Evolutionary conservation across 352 stramenopile genomes (phyloP), one percentile per base, ranked within the genome.

Genomic region (Albugo candida): DNA sequence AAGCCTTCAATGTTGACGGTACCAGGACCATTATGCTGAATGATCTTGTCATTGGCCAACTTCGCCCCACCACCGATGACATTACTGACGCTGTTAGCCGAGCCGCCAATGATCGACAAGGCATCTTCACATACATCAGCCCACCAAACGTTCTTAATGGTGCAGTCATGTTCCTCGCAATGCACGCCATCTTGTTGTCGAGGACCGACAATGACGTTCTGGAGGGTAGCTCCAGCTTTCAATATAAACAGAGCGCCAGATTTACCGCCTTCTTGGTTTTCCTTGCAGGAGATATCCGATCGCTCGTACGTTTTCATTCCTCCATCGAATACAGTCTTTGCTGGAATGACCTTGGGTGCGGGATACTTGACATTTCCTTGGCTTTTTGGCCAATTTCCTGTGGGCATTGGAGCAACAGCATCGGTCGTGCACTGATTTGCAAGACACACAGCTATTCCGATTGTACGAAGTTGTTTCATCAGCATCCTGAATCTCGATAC

Each of bases 141-240:
- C 65, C 65, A 72, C 65, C 65, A 76, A 0, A 70, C 65, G 36
- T 72, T 76, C 48, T 76, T 61, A 17, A 71, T 61, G 10, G 41
- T 61, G 51, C 61, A 68, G 59, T 67, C 61, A 19, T 41, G 38
- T 47, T 65, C 51, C 47, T 61, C 49, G 13, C 57, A 68, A 53
- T 71, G 60, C 13, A 71, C 63, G n/a, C 61, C 63, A n/a, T 73
- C 63, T 47, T 56, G 55, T 53, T 76, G 63, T 52, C 71, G 63
- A 45, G 46, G 51, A 35, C 67, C 67, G 27, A 79, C 72, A 55
- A 79, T 79, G n/a, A 52, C 67, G 45, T 79, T 75, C 49, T 66
- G 65, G 16, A 78, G 60, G 10, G 61, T 76, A 1, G 55, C 65
- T n/a, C 55, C 58, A 0, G 64, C 16, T 37, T 74, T 55, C n/a